A percentile compares a stretch with the other conserved stretches of the same genome.
Conservation (phyloP, 2,329 filamentous ascomycete species). For the Fusarium sp. region DNA sequence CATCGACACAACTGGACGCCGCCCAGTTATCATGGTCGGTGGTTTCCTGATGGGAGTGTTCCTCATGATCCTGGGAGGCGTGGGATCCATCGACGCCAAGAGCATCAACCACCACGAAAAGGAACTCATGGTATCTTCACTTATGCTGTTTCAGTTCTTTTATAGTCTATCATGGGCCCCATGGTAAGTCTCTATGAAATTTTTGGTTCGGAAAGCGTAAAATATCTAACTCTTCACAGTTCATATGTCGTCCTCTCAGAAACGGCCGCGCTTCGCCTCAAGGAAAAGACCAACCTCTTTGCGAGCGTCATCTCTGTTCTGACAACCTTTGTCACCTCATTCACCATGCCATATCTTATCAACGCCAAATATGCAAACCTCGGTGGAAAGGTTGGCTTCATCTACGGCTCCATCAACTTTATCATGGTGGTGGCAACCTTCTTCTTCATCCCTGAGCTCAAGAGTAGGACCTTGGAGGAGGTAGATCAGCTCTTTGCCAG, state of each 20-base stretch:
- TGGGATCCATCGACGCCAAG: constrained; percentile 51
- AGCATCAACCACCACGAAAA: constrained; percentile 63
- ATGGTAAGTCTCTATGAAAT: constrained; percentile 7
- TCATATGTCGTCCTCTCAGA: constrained; percentile 45
- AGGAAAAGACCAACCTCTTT: constrained; percentile 48
- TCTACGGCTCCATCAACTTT: constrained; percentile 53
- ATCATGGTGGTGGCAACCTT: constrained; percentile 54
- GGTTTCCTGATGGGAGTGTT: constrained; percentile 2
- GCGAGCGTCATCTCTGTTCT: constrained; percentile 45
- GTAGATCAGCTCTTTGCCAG: constrained; percentile 39
- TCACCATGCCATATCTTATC: constrained; percentile 53
- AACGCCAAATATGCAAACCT: constrained; percentile 50
- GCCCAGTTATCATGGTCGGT: not conserved
- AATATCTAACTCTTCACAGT: not conserved
- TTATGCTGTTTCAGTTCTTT: constrained; percentile 42
- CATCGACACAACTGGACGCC: not conserved
- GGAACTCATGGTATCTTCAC: constrained; percentile 54
- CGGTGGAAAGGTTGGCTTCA: constrained; percentile 52
- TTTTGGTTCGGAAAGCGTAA: not conserved
- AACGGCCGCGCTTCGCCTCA: constrained; percentile 39
- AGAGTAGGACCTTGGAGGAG: constrained; percentile 46
- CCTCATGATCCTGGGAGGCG: not conserved
- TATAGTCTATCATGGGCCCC: constrained; percentile 46
- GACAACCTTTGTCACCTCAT: constrained; percentile 48
- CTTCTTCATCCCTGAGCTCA: constrained; percentile 59